Percentiles rank a stretch among this genome's conserved stretches.
Evolutionary conservation across 352 stramenopile species (phyloP).

Genomic region (Pythium pyrilobum): DNA sequence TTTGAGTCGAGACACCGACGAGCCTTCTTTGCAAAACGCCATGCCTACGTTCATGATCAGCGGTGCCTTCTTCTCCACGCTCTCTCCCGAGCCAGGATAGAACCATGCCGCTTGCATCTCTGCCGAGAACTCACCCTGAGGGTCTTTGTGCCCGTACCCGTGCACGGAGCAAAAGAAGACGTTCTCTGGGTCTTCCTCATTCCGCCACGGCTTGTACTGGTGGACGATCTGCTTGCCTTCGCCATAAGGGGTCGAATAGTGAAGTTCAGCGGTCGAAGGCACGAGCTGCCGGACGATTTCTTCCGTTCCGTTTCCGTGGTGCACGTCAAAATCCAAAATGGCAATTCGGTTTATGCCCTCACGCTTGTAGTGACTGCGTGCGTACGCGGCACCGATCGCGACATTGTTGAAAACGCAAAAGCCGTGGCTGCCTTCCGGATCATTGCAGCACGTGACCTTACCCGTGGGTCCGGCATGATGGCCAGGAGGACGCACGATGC

Average conservation of each 20-base stretch:
- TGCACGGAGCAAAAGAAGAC: conserved; percentile 95
- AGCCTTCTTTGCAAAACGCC: conserved; percentile 39
- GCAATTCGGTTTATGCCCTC: conserved; percentile 90
- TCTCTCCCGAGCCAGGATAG: conserved; percentile 70
- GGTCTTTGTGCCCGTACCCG: conserved; percentile 72
- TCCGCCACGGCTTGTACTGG: conserved; percentile 95
- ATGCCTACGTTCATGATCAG: conserved; percentile 70
- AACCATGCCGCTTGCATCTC: conserved; percentile 57
- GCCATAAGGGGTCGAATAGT: conserved; percentile 89
- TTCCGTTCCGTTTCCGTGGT: conserved; percentile 98
- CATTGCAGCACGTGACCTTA: conserved; percentile 92
- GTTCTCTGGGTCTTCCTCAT: conserved; percentile 91
- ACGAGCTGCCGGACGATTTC: conserved; percentile 93
- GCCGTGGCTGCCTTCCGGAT: conserved; percentile 83
- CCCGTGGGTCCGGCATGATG: conserved; percentile 95
- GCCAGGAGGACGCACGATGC: conserved; percentile 93
- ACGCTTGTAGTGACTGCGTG: conserved; percentile 89
- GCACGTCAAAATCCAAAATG: conserved; percentile 98
- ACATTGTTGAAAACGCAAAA: conserved; percentile 99
- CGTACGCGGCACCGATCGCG: conserved; percentile 95
- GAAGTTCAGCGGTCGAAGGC: conserved; percentile 73
- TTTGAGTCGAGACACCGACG: conserved; percentile 55
- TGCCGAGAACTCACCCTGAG: conserved; percentile 35
- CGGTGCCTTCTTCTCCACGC: conserved; percentile 27
- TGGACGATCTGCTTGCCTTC: conserved; percentile 77